Percentiles rank a stretch among this genome's conserved stretches.
Evolutionary conservation across 768 basidiomycete species (phyloP).

Genomic region (Leccinum pellstonianum): DNA sequence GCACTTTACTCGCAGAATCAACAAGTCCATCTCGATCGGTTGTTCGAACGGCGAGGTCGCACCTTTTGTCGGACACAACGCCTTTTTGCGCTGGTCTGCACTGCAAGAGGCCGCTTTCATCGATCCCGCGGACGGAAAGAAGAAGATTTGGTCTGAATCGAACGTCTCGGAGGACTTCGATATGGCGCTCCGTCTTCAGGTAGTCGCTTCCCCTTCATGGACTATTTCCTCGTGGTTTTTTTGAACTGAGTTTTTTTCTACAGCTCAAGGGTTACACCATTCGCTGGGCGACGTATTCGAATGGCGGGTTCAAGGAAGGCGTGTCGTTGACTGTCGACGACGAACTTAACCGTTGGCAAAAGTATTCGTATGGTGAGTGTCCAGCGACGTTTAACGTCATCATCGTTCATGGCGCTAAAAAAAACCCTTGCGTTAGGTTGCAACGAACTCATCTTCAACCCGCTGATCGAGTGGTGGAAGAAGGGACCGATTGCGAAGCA

Average conservation of each 20-base stretch:
- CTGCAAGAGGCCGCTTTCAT: constrained; percentile 84
- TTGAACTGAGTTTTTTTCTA: constrained; percentile 42
- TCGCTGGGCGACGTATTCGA: constrained; percentile 78
- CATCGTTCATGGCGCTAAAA: constrained; percentile 29
- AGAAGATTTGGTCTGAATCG: constrained; percentile 71
- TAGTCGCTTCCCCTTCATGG: constrained; percentile 15
- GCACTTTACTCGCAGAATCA: constrained; percentile 90
- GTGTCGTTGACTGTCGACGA: constrained; percentile 89
- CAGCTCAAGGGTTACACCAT: constrained; percentile 29
- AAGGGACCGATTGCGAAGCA: constrained; percentile 82
- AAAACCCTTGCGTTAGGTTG: constrained; percentile 14
- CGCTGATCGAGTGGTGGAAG: constrained; percentile 73
- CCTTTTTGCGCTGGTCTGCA: constrained; percentile 87
- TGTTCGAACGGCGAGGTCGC: constrained; percentile 75
- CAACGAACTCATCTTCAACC: constrained; percentile 78
- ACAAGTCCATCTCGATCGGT: constrained; percentile 76
- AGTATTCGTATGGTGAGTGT: constrained; percentile 67
- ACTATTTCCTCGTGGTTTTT: neutral
- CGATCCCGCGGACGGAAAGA: constrained; percentile 51
- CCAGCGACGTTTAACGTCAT: constrained; percentile 11
- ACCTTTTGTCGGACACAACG: constrained; percentile 86
- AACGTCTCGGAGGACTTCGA: constrained; percentile 73
- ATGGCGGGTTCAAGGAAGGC: constrained; percentile 89
- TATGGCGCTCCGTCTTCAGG: constrained; percentile 60
- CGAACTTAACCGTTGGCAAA: constrained; percentile 92